Evolutionary conservation across 352 stramenopile species (phyloP).

Genomic region (Phytophthora tentaculata): DNA sequence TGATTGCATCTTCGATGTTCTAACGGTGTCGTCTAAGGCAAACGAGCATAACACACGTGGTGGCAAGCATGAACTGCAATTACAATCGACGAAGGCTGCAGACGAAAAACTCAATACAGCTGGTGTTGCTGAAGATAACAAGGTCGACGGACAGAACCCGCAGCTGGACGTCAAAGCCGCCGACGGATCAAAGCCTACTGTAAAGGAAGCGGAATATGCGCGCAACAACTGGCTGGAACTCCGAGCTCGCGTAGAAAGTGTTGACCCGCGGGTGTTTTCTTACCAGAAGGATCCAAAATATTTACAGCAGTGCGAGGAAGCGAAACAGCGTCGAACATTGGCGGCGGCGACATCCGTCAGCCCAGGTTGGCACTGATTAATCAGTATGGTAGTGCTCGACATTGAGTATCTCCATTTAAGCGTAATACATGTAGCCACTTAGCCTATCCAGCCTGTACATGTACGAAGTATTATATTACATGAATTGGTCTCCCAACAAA

Average conservation of each 20-base stretch:
- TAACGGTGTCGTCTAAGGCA: not conserved
- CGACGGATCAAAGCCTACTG: not conserved
- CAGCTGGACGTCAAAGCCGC: not conserved
- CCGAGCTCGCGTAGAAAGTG: constrained; percentile 29
- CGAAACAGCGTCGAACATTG: constrained; percentile 28
- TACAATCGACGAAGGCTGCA: not conserved
- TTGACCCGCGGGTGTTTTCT: constrained; percentile 31
- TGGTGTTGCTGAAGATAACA: not conserved
- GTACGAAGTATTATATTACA: too few species aligned
- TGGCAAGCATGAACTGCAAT: not conserved
- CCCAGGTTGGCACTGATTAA: constrained; percentile 27
- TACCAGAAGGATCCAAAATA: constrained; percentile 34
- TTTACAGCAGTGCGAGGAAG: constrained; percentile 26
- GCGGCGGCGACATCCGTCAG: constrained; percentile 17
- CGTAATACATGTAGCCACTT: too few species aligned
- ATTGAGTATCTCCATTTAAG: too few species aligned
- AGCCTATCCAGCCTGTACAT: too few species aligned
- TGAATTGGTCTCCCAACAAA: not conserved
- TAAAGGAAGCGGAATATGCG: constrained; percentile 8
- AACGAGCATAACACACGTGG: not conserved
- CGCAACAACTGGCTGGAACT: constrained; percentile 28
- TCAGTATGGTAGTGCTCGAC: too few species aligned
- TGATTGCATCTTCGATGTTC: constrained; percentile 3
- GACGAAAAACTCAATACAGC: not conserved
- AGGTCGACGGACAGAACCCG: not conserved